These are phyloP conservation scores for Nemania sp. DNA, from an alignment of 2,329 filamentous ascomycete genomes.

Conservation along the genomic window DNA sequence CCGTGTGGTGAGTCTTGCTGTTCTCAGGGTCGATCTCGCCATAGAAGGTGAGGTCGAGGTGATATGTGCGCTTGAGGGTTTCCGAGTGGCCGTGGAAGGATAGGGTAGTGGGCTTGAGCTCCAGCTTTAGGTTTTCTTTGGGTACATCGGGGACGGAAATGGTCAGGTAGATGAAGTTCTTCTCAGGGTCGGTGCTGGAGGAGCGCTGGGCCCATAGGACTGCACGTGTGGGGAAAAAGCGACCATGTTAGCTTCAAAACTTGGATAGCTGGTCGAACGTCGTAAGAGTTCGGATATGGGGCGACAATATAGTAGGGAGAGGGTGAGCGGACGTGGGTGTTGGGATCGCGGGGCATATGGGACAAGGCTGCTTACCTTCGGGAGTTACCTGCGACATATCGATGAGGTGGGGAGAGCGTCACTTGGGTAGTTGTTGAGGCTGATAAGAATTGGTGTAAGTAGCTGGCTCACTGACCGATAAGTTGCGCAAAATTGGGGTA, in stretches of 20 bases:
- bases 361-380: slow-evolving; percentile 52
- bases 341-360: slow-evolving; percentile 27
- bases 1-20: slow-evolving; percentile 88
- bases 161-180: slow-evolving; percentile 96
- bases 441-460: slow-evolving; percentile 24
- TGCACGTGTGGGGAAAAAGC: slow-evolving; percentile 54
- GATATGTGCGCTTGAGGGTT: slow-evolving; percentile 87
- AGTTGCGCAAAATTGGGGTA: slow-evolving; percentile 28
- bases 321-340: not conserved
- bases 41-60: slow-evolving; percentile 87
- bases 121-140: slow-evolving; percentile 80
- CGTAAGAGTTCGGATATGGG: not conserved
- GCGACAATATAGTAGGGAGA: not conserved
- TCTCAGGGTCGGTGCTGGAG: slow-evolving; percentile 78
- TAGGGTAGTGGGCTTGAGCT: slow-evolving; percentile 81
- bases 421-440: slow-evolving; percentile 7
- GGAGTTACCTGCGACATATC: slow-evolving; percentile 53
- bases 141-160: slow-evolving; percentile 89
- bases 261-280: not conserved
- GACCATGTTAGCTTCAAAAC: slow-evolving; percentile 24
- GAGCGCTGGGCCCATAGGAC: slow-evolving; percentile 99
- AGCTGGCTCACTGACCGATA: not conserved
- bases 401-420: slow-evolving; percentile 19
- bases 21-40: slow-evolving; percentile 88
- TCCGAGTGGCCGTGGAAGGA: slow-evolving; percentile 85